Evolutionary conservation across 306 rosid genomes (phyloP).

Genomic region (Calophaca sinica): DNA sequence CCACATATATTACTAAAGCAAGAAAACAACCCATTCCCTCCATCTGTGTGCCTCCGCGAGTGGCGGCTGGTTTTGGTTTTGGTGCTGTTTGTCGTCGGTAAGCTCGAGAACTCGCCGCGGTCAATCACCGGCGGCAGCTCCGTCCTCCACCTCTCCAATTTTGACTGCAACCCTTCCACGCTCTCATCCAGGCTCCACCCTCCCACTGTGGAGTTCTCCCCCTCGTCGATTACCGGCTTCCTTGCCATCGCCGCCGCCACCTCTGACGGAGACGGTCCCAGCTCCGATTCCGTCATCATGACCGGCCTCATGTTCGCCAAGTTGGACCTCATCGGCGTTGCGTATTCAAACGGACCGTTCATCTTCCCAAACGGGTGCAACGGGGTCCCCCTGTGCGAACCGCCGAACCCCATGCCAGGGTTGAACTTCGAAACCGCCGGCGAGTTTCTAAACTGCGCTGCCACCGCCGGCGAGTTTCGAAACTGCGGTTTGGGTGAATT

Average conservation of each 20-base stretch:
- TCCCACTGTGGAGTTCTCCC: conserved; percentile 62
- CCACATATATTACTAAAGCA: conserved; percentile 90
- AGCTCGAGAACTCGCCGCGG: conserved; percentile 60
- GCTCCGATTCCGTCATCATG: conserved; percentile 72
- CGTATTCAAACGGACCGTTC: conserved; percentile 49
- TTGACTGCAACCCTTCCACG: conserved; percentile 77
- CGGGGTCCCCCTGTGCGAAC: conserved; percentile 45
- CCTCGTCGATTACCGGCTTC: conserved; percentile 51
- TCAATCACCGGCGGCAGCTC: conserved; percentile 81
- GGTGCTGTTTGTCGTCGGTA: conserved; percentile 11
- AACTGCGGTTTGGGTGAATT: conserved; percentile 40
- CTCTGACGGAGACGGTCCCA: conserved; percentile 92
- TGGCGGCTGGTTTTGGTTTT: conserved; percentile 39
- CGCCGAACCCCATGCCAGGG: conserved; percentile 28
- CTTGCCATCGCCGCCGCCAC: conserved; percentile 75
- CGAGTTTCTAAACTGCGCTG: conserved; percentile 10
- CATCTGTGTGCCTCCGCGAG: conserved; percentile 58
- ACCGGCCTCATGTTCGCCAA: conserved; percentile 39
- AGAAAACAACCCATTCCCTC: conserved; percentile 71
- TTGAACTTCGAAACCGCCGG: conserved; percentile 41
- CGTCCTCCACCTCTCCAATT: conserved; percentile 81
- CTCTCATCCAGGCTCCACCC: conserved; percentile 80
- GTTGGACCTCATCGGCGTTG: conserved; percentile 70
- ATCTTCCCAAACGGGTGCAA: conserved; percentile 36
- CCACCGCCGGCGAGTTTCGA: conserved; percentile 22